Base-by-base conservation (phyloP, 805 yeast species). In the Millerozyma miso region DNA sequence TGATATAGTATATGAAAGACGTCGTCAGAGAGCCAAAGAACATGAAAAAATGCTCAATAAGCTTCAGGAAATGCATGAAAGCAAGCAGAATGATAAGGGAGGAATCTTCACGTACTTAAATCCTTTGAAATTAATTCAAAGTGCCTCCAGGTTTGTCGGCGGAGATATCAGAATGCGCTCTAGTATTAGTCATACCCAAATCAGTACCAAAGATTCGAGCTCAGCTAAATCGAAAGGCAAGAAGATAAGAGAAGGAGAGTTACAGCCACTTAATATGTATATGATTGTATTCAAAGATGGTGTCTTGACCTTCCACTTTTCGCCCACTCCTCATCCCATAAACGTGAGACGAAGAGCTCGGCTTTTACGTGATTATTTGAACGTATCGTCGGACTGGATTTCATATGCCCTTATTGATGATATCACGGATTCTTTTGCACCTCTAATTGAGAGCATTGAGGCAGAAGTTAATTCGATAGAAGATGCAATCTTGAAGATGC, bases 361-460 rank as follows among this genome's bases (percentile, higher is more conserved):
- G 44, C 67, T 93, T 49, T 72, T 91, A 48, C 75, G 83, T 47
- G 99, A 93, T 60, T 91, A 90, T 57, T 69, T 93, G 47, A 88
- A 87, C 2, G 96, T 93, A 4, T 80, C 91, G 2, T 81, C 97
- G 0, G 98, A 93, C 62, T 93, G 99, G 99, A 84, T 93, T 37
- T 91, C 97, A 1, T 93, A 93, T 65, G 98, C 98, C 0, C 67
- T 93, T 49, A 88, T 93, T 53, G 99, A 93, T 68, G 98, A 93
- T 60, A 88, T 93, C 49, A 91, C 97, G 0, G 99, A 93, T 71
- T 95, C 95, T 0, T 93, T 88, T 71, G 98, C 95, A 0, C 99
- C 99, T 2, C 80, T 93, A 84, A 90, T 93, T 48, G 95, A 88
- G 45, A 79, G 91, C 37, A 90, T 93, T 40, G 98, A 93, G 58